These are phyloP conservation scores for Verbena officinalis DNA, from an alignment of 257 asterid genomes.

Conservation along the genomic window DNA sequence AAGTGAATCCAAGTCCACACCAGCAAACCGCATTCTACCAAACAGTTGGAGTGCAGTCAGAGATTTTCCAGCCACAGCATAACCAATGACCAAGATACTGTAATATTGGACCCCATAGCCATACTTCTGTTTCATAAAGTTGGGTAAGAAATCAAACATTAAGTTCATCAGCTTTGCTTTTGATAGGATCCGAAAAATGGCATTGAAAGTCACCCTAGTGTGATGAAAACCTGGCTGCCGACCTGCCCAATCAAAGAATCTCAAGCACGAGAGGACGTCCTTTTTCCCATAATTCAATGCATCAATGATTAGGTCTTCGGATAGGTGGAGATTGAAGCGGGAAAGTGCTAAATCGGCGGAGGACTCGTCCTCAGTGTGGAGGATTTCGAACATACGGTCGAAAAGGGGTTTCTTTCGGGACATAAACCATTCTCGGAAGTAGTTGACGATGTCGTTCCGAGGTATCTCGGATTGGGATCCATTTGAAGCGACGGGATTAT, in stretches of 20 bases:
- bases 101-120: conserved; percentile 37
- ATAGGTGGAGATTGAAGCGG: conserved; percentile 50
- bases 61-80: conserved; percentile 69
- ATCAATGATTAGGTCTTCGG: conserved; percentile 57
- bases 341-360: conserved; percentile 49
- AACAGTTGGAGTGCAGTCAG: conserved; percentile 70
- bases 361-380: conserved; percentile 52
- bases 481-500: conserved; percentile 10
- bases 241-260: conserved; percentile 96
- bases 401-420: conserved; percentile 50
- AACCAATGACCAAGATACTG: conserved; percentile 71
- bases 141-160: conserved; percentile 58
- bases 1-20: conserved; percentile 63
- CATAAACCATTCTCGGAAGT: conserved; percentile 74
- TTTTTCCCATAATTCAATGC: conserved; percentile 53
- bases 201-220: conserved; percentile 62
- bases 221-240: conserved; percentile 71
- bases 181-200: conserved; percentile 61
- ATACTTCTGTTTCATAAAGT: conserved; percentile 38
- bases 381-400: conserved; percentile 58
- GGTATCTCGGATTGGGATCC: conserved; percentile 30
- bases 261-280: conserved; percentile 69
- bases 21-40: conserved; percentile 79
- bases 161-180: conserved; percentile 52
- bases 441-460: conserved; percentile 34